A percentile compares a stretch with the other conserved stretches of the same genome.
Evolutionary conservation across 495 filamentous ascomycete genomes (phyloP).

Genomic region (Talaromyces borbonicus): DNA sequence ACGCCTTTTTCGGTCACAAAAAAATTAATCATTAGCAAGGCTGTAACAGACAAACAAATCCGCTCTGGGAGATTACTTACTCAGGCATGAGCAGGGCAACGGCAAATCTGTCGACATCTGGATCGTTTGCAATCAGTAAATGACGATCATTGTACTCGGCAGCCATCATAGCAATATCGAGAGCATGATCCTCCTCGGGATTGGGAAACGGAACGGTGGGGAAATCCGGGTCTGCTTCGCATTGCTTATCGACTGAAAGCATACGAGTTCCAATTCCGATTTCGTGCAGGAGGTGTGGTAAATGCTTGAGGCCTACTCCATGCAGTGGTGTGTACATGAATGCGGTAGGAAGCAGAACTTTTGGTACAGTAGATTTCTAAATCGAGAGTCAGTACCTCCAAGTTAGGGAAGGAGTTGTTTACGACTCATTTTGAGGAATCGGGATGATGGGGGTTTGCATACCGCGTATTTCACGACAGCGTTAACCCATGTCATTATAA

Average conservation of each 20-base stretch:
- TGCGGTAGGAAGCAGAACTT: conserved; percentile 19
- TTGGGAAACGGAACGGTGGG: conserved; percentile 64
- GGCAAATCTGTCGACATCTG: conserved; percentile 65
- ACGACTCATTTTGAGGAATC: not conserved
- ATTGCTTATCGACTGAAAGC: conserved; percentile 37
- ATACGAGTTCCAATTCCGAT: conserved; percentile 36
- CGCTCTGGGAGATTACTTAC: not conserved
- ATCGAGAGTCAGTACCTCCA: conserved; percentile 10
- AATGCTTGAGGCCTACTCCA: conserved; percentile 50
- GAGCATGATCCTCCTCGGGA: conserved; percentile 58
- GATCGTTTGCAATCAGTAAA: conserved; percentile 58
- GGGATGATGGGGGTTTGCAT: conserved; percentile 3
- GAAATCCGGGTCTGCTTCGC: conserved; percentile 56
- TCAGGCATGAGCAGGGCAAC: conserved; percentile 37
- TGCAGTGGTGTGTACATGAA: conserved; percentile 67
- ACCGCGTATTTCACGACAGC: conserved; percentile 32
- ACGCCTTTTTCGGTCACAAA: conserved; percentile 5
- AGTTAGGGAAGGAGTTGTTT: too few relatives aligned
- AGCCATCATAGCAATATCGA: conserved; percentile 51
- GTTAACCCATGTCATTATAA: conserved; percentile 34
- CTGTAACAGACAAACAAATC: too few relatives aligned
- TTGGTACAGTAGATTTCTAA: conserved; percentile 27
- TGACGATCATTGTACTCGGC: conserved; percentile 39
- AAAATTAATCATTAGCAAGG: not conserved
- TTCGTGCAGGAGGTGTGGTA: conserved; percentile 29